phyloP scores from a whole-genome alignment of 805 yeast genomes.

The Kluyveromyces lactis region DNA sequence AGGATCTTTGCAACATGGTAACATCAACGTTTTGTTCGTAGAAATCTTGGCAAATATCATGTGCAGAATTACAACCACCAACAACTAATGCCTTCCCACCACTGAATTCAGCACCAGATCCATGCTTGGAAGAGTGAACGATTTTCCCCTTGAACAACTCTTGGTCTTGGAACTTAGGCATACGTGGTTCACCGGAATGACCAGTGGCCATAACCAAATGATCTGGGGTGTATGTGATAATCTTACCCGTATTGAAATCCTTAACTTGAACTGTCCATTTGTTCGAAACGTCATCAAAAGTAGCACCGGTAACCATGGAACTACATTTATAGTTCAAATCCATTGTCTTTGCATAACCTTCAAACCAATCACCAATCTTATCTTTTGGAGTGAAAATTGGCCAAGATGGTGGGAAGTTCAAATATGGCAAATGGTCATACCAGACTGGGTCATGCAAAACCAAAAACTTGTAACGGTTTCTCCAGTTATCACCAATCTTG shows the following conservation, averaged over 20 bases:
- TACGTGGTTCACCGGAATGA: constrained; percentile 38
- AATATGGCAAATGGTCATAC: constrained; percentile 35
- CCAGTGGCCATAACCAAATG: constrained; percentile 40
- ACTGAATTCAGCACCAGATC: constrained; percentile 34
- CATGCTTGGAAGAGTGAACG: constrained; percentile 36
- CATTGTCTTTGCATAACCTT: constrained; percentile 33
- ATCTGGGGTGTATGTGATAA: constrained; percentile 24
- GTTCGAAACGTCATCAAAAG: constrained; percentile 23
- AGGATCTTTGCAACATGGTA: constrained; percentile 39
- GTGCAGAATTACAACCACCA: constrained; percentile 40
- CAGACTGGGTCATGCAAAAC: constrained; percentile 40
- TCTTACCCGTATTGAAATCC: constrained; percentile 23
- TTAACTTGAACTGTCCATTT: constrained; percentile 30
- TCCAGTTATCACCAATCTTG: constrained; percentile 40
- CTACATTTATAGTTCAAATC: constrained; percentile 34
- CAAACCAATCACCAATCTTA: constrained; percentile 37
- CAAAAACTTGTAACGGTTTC: constrained; percentile 36
- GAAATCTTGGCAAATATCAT: constrained; percentile 39
- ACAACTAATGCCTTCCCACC: constrained; percentile 38
- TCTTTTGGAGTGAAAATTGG: constrained; percentile 39
- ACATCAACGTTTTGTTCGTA: constrained; percentile 37
- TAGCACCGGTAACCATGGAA: constrained; percentile 27
- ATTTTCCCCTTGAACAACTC: constrained; percentile 32
- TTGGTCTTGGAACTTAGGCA: constrained; percentile 34
- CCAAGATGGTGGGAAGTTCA: constrained; percentile 34